phyloP scores from a whole-genome alignment of 2,329 filamentous ascomycete species.

The Aspergillus amoenus region DNA sequence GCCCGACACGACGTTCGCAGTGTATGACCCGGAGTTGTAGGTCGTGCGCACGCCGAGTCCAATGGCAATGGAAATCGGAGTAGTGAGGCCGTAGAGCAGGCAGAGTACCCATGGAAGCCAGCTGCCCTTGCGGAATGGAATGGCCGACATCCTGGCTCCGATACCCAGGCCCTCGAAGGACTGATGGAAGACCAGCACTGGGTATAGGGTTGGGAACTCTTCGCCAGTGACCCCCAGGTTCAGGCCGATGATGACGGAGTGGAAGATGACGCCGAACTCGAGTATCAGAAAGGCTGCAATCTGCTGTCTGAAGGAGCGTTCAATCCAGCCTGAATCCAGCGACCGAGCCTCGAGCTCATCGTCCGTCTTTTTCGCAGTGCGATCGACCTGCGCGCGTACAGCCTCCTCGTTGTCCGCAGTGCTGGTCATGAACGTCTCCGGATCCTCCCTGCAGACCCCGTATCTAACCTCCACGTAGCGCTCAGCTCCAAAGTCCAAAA shows the following conservation, averaged over 20 bases:
- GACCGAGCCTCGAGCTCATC: constrained; percentile 4
- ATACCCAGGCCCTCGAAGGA: constrained; percentile 64
- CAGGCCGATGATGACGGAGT: constrained; percentile 63
- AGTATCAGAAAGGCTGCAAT: constrained; percentile 47
- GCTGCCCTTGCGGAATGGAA: constrained; percentile 47
- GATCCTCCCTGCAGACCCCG: constrained; percentile 10
- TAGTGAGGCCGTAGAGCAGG: constrained; percentile 12
- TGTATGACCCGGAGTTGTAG: constrained; percentile 12
- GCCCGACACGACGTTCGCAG: constrained; percentile 9
- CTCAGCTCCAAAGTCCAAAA: constrained; percentile 15
- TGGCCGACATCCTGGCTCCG: constrained; percentile 59
- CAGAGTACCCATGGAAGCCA: constrained; percentile 14
- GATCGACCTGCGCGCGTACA: not conserved
- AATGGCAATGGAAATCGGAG: constrained; percentile 14
- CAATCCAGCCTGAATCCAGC: constrained; percentile 5
- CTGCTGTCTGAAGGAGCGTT: constrained; percentile 36
- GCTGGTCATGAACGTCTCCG: constrained; percentile 11
- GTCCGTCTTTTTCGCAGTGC: not conserved
- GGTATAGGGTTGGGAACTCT: constrained; percentile 59
- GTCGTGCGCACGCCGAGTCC: constrained; percentile 12
- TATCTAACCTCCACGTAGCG: constrained; percentile 16
- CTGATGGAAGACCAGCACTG: constrained; percentile 64
- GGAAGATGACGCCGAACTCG: constrained; percentile 64
- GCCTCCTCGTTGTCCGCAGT: constrained; percentile 1
- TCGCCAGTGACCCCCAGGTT: constrained; percentile 59